Evolutionary conservation across 129 eudicot genomes (phyloP).

Genomic region (Flaveria sonorensis): DNA sequence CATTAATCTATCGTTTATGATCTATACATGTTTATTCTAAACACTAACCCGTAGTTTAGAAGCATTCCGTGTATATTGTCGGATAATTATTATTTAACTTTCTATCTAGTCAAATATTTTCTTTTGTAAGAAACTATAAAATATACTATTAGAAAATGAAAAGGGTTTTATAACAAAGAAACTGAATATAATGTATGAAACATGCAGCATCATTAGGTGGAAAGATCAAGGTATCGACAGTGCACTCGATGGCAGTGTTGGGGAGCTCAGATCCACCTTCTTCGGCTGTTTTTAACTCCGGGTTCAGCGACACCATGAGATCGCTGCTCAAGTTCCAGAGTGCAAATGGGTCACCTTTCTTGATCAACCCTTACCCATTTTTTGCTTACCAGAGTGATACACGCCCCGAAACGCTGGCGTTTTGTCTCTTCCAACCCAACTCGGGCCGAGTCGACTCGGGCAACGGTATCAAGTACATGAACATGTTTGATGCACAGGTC

Average conservation of each 20-base stretch:
- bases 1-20: no score
- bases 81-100: no score
- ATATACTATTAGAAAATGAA: no score
- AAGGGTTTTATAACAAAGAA: no score
- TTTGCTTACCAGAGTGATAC: conserved; percentile 91
- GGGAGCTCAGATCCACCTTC: conserved; percentile 86
- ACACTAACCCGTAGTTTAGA: no score
- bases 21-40: no score
- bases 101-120: background rate
- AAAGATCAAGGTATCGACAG: conserved; percentile 93
- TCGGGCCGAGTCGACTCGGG: conserved; percentile 82
- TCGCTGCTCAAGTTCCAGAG: conserved; percentile 62
- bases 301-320: conserved; percentile 55
- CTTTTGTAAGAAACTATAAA: background rate
- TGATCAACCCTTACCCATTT: conserved; percentile 93
- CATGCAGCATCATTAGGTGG: conserved; percentile 72
- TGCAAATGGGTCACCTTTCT: conserved; percentile 69
- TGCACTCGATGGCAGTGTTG: conserved; percentile 82
- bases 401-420: conserved; percentile 78
- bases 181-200: conserved; percentile 3
- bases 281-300: conserved; percentile 59
- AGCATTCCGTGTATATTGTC: no score
- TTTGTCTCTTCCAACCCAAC: conserved; percentile 87
- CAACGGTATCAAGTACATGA: conserved; percentile 87
- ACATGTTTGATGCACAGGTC: conserved; percentile 99